A percentile compares a stretch with the other conserved stretches of the same genome.
phyloP scores from a whole-genome alignment of 2,329 filamentous ascomycete species.

The Cercospora sp. region DNA sequence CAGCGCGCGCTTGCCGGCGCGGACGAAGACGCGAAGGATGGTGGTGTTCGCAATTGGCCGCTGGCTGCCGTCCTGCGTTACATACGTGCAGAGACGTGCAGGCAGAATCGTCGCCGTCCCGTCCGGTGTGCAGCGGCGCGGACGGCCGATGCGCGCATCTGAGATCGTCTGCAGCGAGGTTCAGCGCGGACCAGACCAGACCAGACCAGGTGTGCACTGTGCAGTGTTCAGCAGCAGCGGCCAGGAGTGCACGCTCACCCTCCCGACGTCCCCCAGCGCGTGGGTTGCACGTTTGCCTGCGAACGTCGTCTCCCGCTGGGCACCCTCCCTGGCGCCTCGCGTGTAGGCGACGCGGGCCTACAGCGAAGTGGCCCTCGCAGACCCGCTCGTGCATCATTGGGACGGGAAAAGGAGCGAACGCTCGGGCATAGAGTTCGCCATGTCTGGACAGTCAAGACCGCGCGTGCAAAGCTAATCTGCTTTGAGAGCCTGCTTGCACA shows the following conservation, averaged over 20 bases:
- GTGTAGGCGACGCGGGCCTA: background rate
- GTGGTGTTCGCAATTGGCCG: background rate
- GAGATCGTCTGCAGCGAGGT: background rate
- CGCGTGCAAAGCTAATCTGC: background rate
- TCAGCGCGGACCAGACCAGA: background rate
- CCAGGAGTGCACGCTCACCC: background rate
- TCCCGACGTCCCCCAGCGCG: background rate
- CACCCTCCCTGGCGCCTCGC: background rate
- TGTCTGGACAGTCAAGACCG: background rate
- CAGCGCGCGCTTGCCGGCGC: background rate
- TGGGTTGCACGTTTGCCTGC: background rate
- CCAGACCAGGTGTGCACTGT: too few relatives aligned
- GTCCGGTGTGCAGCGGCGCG: constrained; percentile 1
- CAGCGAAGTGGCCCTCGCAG: background rate
- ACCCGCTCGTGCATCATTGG: background rate
- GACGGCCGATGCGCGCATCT: background rate
- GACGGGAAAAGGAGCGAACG: background rate
- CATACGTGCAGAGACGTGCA: background rate
- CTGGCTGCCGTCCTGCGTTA: background rate
- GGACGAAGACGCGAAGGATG: background rate
- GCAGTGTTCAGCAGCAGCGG: background rate
- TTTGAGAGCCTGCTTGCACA: background rate
- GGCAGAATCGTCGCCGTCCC: background rate
- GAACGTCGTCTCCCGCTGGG: background rate
- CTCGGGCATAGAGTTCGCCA: background rate